phyloP scores from a whole-genome alignment of 768 basidiomycete species.

The Leccinum fibrillosum region DNA sequence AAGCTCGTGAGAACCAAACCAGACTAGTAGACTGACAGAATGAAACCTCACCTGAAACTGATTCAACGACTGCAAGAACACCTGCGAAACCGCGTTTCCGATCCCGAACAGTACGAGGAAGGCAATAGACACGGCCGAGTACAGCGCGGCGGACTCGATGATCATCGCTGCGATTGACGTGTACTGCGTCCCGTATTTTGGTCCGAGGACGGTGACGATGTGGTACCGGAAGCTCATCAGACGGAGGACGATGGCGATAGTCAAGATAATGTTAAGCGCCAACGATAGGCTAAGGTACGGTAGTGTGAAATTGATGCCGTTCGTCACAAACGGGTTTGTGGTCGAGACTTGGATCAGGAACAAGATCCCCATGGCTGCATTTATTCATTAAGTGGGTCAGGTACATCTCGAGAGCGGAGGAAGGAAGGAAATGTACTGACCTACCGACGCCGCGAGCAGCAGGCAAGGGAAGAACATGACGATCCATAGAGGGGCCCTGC shows the following conservation, averaged over 20 bases:
- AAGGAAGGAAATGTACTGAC: neutral
- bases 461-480: neutral
- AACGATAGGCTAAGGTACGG: conserved; percentile 30
- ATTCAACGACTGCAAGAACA: neutral
- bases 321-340: neutral
- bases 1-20: neutral
- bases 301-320: neutral
- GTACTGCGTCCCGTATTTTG: conserved; percentile 24
- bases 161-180: conserved; percentile 33
- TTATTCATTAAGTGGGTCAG: neutral
- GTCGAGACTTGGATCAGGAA: neutral
- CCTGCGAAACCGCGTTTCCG: neutral
- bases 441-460: neutral
- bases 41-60: neutral
- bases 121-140: conserved; percentile 2
- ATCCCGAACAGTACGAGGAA: neutral
- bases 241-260: conserved; percentile 20
- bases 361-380: neutral
- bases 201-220: conserved; percentile 18
- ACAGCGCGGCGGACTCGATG: conserved; percentile 34
- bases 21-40: neutral
- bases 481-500: neutral
- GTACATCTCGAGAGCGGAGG: neutral
- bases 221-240: conserved; percentile 21
- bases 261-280: conserved; percentile 32